Evolutionary conservation across 306 rosid genomes (phyloP).

Genomic region (Alnus glutinosa): DNA sequence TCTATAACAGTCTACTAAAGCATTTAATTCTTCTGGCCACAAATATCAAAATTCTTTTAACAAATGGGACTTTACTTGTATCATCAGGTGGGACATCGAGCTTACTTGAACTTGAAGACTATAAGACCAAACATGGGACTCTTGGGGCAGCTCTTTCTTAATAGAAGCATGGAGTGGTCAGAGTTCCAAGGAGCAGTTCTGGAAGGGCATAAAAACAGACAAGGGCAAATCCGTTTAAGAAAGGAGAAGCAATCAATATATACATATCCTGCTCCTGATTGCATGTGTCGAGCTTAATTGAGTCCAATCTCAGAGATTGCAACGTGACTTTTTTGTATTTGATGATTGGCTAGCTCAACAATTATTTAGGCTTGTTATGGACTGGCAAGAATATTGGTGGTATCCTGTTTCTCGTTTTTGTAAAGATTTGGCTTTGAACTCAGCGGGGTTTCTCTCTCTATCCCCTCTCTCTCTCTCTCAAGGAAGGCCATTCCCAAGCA

Average conservation of each 20-base stretch:
- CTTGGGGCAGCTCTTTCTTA: slow-evolving; percentile 89
- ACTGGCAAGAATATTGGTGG: neutral
- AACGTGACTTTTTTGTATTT: neutral
- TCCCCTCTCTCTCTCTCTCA: no score
- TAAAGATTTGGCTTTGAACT: neutral
- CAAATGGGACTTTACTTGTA: slow-evolving; percentile 26
- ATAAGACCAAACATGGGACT: slow-evolving; percentile 92
- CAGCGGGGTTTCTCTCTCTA: no score
- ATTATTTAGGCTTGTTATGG: neutral
- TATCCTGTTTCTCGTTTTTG: neutral
- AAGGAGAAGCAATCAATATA: slow-evolving; percentile 90
- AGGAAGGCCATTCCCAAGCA: no score
- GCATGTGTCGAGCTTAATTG: slow-evolving; percentile 79
- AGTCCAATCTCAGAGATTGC: neutral
- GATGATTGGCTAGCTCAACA: neutral
- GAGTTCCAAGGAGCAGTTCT: slow-evolving; percentile 68
- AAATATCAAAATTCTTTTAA: neutral
- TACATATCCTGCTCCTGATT: slow-evolving; percentile 91
- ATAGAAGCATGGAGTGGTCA: slow-evolving; percentile 73
- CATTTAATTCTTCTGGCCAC: neutral
- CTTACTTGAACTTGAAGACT: slow-evolving; percentile 77
- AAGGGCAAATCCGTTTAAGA: slow-evolving; percentile 82
- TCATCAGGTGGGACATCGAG: slow-evolving; percentile 90
- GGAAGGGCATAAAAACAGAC: slow-evolving; percentile 78
- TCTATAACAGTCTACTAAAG: neutral